Conservation (phyloP, 2,329 filamentous ascomycete species). For the Fusarium sp. region DNA sequence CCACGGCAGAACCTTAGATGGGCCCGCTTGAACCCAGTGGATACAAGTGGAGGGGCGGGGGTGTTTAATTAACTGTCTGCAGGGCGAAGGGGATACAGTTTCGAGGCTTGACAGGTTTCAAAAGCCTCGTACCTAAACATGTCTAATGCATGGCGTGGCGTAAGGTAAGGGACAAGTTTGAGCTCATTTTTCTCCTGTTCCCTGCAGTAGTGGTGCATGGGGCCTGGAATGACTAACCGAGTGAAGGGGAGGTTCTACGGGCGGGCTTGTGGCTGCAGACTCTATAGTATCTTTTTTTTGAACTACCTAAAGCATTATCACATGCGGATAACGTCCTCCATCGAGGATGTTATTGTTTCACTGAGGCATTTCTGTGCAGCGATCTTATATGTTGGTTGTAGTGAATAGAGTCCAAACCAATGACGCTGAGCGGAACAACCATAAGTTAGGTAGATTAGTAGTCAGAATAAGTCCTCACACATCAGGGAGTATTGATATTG, state of each 20-base stretch:
- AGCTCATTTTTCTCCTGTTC: constrained; percentile 9
- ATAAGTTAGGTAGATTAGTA: no score
- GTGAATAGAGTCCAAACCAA: not conserved
- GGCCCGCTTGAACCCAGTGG: no score
- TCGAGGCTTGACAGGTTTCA: constrained; percentile 23
- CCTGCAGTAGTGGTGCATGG: constrained; percentile 22
- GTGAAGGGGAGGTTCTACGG: not conserved
- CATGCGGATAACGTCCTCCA: not conserved
- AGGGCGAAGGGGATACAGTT: constrained; percentile 1
- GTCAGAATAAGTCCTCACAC: no score
- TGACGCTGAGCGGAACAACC: no score
- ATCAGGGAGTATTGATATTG: no score
- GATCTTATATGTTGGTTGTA: not conserved
- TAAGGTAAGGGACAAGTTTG: constrained; percentile 23
- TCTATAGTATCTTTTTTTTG: not conserved
- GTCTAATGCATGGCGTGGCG: not conserved
- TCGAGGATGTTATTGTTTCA: not conserved
- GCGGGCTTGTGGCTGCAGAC: constrained; percentile 17
- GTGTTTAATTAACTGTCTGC: constrained; percentile 6
- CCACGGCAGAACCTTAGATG: no score
- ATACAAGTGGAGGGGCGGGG: no score
- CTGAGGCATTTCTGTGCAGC: not conserved
- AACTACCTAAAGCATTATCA: not conserved
- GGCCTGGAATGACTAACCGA: constrained; percentile 1
- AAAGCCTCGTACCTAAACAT: not conserved